These are phyloP conservation scores for Puccinia brachypodii DNA, from an alignment of 1,284 basidiomycete genomes.

Conservation along the genomic window DNA sequence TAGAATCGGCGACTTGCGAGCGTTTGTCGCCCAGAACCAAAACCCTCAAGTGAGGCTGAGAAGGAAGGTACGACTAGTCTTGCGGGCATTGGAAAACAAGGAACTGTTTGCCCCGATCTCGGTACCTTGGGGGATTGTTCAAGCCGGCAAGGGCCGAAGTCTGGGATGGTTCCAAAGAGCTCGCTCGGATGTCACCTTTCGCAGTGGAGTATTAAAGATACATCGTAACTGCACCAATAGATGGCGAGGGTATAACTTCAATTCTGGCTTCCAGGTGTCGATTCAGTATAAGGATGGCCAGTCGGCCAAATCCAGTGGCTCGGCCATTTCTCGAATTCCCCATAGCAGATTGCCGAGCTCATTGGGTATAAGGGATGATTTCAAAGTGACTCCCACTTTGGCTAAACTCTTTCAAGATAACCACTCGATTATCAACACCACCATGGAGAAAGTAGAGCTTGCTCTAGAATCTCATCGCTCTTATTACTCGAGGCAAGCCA, in stretches of 20 bases:
- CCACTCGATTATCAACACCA: conserved; percentile 61
- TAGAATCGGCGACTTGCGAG: conserved; percentile 63
- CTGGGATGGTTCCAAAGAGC: conserved; percentile 52
- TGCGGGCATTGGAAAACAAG: conserved; percentile 70
- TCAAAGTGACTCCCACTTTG: conserved; percentile 66
- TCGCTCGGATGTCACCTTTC: conserved; percentile 60
- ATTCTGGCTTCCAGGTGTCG: conserved; percentile 70
- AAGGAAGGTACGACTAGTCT: conserved; percentile 67
- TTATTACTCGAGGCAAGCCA: conserved; percentile 63
- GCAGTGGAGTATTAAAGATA: conserved; percentile 64
- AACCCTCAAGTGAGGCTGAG: conserved; percentile 62
- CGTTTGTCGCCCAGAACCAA: conserved; percentile 69
- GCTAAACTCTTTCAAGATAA: conserved; percentile 70
- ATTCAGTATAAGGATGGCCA: conserved; percentile 63
- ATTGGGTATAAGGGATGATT: conserved; percentile 70
- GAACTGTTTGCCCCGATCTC: conserved; percentile 69
- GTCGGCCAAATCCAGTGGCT: conserved; percentile 53
- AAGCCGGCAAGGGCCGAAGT: conserved; percentile 47
- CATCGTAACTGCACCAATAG: conserved; percentile 63
- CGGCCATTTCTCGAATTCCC: conserved; percentile 56
- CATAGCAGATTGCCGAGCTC: conserved; percentile 63
- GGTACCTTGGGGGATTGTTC: conserved; percentile 62
- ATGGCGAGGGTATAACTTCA: conserved; percentile 65
- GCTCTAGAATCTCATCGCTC: conserved; percentile 64
- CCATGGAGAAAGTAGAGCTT: conserved; percentile 62